A percentile compares a stretch with the other conserved stretches of the same genome.
Evolutionary conservation across 129 eudicot species (phyloP).

Genomic region (Sambucus nigra): DNA sequence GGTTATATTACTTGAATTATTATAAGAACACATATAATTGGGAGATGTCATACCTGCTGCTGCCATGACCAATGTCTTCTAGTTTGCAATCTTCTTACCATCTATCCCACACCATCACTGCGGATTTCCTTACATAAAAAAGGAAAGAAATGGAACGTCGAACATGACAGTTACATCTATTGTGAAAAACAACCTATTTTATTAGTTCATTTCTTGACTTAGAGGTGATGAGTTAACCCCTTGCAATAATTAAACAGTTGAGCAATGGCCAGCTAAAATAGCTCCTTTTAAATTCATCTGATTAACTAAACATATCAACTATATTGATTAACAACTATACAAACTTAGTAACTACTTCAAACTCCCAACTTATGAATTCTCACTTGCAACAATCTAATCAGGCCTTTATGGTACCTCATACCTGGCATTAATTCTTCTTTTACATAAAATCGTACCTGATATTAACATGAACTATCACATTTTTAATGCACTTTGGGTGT

Average conservation of each 20-base stretch:
- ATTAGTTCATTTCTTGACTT: slow-evolving; percentile 35
- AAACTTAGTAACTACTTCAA: slow-evolving; percentile 71
- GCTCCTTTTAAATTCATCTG: slow-evolving; percentile 81
- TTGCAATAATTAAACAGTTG: slow-evolving; percentile 77
- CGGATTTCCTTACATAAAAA: too few relatives aligned
- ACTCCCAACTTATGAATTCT: slow-evolving; percentile 79
- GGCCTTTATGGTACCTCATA: slow-evolving; percentile 73
- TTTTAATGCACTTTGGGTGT: too few relatives aligned
- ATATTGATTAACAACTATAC: slow-evolving; percentile 81
- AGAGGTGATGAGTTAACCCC: slow-evolving; percentile 79
- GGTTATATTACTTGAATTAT: too few relatives aligned
- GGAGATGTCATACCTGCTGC: too few relatives aligned
- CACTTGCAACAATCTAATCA: slow-evolving; percentile 75
- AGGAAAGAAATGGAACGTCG: too few relatives aligned
- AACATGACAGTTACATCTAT: neutral
- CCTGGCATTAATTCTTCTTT: too few relatives aligned
- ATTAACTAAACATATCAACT: slow-evolving; percentile 84
- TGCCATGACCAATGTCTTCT: too few relatives aligned
- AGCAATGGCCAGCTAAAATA: slow-evolving; percentile 87
- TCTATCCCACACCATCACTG: too few relatives aligned
- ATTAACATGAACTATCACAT: too few relatives aligned
- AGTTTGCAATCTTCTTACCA: too few relatives aligned
- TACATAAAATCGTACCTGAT: too few relatives aligned
- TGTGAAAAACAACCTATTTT: slow-evolving; percentile 9
- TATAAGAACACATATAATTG: too few relatives aligned